These are phyloP conservation scores for Curvularia eragrostidis DNA, from an alignment of 2,329 filamentous ascomycete species.

Conservation along the genomic window DNA sequence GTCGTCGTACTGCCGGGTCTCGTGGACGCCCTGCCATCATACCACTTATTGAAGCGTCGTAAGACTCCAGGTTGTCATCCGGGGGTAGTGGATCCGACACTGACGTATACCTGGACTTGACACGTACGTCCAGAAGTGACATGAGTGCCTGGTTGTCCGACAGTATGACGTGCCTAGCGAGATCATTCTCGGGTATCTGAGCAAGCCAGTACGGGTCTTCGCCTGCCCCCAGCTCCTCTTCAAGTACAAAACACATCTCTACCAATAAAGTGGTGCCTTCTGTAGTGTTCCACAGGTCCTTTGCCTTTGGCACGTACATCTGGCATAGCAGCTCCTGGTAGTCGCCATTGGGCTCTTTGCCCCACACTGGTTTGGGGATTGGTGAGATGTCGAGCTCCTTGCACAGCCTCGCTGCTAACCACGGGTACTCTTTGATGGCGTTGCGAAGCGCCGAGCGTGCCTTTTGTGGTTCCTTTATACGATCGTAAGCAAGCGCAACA, in stretches of 20 bases:
- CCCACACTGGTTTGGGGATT: conserved; percentile 83
- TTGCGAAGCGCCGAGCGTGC: conserved; percentile 69
- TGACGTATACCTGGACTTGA: conserved; percentile 63
- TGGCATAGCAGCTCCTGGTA: conserved; percentile 73
- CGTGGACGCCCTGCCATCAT: conserved; percentile 6
- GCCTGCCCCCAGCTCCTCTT: conserved; percentile 33
- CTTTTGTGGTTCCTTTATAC: conserved; percentile 69
- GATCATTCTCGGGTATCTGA: conserved; percentile 50
- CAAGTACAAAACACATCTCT: conserved; percentile 66
- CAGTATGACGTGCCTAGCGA: conserved; percentile 79
- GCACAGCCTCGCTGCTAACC: conserved; percentile 82
- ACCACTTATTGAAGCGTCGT: conserved; percentile 20
- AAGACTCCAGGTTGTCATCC: conserved; percentile 50
- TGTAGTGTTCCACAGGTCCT: conserved; percentile 85
- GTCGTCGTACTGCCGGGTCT: conserved; percentile 16
- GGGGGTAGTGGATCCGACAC: conserved; percentile 86
- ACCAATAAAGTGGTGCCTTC: conserved; percentile 72
- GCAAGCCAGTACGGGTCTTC: conserved; percentile 43
- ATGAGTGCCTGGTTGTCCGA: conserved; percentile 77
- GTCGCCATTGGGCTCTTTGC: conserved; percentile 69
- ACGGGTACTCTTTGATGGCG: conserved; percentile 78
- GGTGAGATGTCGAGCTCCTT: conserved; percentile 78
- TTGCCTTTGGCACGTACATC: conserved; percentile 77
- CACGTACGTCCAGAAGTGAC: conserved; percentile 68
- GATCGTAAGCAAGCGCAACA: conserved; percentile 75